phyloP scores from a whole-genome alignment of 129 eudicot genomes.

The Lactuca saligna region DNA sequence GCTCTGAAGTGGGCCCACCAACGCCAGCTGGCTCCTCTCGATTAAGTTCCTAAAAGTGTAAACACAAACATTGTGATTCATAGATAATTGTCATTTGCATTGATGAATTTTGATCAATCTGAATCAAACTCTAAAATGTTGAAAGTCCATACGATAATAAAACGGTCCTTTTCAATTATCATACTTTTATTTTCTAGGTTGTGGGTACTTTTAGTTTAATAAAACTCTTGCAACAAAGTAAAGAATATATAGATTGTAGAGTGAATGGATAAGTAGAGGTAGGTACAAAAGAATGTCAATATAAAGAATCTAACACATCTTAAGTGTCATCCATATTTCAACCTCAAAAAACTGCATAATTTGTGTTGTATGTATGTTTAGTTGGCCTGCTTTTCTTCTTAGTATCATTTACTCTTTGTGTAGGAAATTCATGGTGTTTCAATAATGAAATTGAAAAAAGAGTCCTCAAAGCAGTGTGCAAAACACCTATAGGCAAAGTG shows the following conservation, averaged over 20 bases:
- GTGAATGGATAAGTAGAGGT: neutral
- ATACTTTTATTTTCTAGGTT: no score
- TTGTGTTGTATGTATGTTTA: neutral
- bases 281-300: neutral
- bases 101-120: no score
- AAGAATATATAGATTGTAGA: neutral
- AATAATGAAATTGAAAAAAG: neutral
- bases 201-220: no score
- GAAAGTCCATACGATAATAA: no score
- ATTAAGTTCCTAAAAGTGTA: constrained; percentile 64
- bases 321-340: neutral
- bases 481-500: neutral
- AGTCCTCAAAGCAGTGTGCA: neutral
- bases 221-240: no score
- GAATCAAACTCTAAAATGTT: no score
- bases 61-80: constrained; percentile 14
- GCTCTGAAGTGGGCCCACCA: constrained; percentile 88
- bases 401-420: no score
- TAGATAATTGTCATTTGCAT: neutral
- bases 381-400: neutral
- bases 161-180: no score
- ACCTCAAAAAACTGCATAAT: neutral
- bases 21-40: constrained; percentile 92
- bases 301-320: neutral
- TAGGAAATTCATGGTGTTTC: no score